phyloP scores from a whole-genome alignment of 2,329 filamentous ascomycete genomes.

The Dactylellina cionopaga region DNA sequence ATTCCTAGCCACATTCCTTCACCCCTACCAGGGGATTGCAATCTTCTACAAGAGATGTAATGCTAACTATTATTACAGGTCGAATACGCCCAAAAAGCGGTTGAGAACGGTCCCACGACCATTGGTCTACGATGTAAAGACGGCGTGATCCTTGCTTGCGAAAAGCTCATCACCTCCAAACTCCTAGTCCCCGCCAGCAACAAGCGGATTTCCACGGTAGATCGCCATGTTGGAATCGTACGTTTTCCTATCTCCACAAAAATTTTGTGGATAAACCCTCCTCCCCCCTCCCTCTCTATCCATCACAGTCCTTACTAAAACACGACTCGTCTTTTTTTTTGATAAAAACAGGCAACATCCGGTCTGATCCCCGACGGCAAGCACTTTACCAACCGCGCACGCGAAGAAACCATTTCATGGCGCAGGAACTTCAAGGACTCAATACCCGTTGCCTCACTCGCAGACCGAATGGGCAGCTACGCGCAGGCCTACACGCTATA shows the following conservation, averaged over 20 bases:
- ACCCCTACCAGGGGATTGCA: neutral
- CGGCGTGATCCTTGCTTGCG: slow-evolving; percentile 92
- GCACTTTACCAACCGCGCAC: slow-evolving; percentile 92
- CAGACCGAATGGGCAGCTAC: slow-evolving; percentile 92
- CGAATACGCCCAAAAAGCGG: slow-evolving; percentile 98
- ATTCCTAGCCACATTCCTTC: neutral
- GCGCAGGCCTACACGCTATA: slow-evolving; percentile 98
- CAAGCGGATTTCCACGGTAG: slow-evolving; percentile 94
- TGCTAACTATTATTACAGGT: slow-evolving; percentile 63
- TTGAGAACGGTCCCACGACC: slow-evolving; percentile 96
- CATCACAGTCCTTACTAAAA: neutral
- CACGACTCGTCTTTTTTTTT: no score
- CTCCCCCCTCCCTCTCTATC: neutral
- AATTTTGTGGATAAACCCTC: no score
- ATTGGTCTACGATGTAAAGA: slow-evolving; percentile 97
- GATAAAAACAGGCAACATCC: slow-evolving; percentile 78
- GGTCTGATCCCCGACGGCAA: slow-evolving; percentile 94
- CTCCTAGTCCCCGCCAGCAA: slow-evolving; percentile 94
- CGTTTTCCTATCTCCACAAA: slow-evolving; percentile 60
- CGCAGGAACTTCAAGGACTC: slow-evolving; percentile 93
- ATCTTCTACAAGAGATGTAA: neutral
- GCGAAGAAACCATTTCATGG: slow-evolving; percentile 92
- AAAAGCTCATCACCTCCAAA: slow-evolving; percentile 96
- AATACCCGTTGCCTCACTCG: slow-evolving; percentile 86
- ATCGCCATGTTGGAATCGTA: slow-evolving; percentile 93